These are phyloP conservation scores for Cronartium quercuum DNA, from an alignment of 1,284 basidiomycete species.

Conservation along the genomic window DNA sequence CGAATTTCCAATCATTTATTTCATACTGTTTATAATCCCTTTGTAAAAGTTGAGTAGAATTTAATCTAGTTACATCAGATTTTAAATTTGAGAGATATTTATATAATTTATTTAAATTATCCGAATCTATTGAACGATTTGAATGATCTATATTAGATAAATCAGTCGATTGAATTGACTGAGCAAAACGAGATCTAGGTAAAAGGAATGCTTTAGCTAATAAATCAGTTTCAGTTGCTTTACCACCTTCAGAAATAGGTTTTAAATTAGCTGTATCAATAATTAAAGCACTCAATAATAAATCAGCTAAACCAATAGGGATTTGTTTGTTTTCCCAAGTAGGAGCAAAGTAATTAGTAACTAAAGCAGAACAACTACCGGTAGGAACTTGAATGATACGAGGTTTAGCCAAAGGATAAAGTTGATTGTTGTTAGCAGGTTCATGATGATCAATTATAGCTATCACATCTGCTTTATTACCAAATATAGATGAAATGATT, in stretches of 20 bases:
- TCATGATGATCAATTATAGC: slow-evolving; percentile 89
- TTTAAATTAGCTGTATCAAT: slow-evolving; percentile 77
- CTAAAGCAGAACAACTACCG: slow-evolving; percentile 74
- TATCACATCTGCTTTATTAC: slow-evolving; percentile 56
- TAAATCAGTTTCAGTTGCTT: slow-evolving; percentile 63
- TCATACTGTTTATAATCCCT: slow-evolving; percentile 88
- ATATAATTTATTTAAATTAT: slow-evolving; percentile 50
- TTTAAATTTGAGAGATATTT: slow-evolving; percentile 61
- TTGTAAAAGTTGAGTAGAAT: slow-evolving; percentile 68
- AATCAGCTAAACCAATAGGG: slow-evolving; percentile 58
- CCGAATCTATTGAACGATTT: slow-evolving; percentile 16
- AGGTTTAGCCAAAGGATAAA: slow-evolving; percentile 56
- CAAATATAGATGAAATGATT: slow-evolving; percentile 57
- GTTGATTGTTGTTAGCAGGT: slow-evolving; percentile 65
- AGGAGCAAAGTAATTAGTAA: slow-evolving; percentile 57
- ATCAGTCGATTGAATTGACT: neutral
- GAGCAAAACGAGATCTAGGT: slow-evolving; percentile 44
- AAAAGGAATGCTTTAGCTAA: slow-evolving; percentile 59
- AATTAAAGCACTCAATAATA: slow-evolving; percentile 71
- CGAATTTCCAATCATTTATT: slow-evolving; percentile 56
- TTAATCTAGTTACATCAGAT: slow-evolving; percentile 62
- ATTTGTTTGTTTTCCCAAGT: slow-evolving; percentile 48
- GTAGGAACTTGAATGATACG: slow-evolving; percentile 59
- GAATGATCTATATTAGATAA: slow-evolving; percentile 43
- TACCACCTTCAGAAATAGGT: slow-evolving; percentile 56